Percentiles rank a stretch among this genome's conserved stretches.
Evolutionary conservation across 2,329 filamentous ascomycete genomes (phyloP).

Genomic region (Trichoderma atroviride): DNA sequence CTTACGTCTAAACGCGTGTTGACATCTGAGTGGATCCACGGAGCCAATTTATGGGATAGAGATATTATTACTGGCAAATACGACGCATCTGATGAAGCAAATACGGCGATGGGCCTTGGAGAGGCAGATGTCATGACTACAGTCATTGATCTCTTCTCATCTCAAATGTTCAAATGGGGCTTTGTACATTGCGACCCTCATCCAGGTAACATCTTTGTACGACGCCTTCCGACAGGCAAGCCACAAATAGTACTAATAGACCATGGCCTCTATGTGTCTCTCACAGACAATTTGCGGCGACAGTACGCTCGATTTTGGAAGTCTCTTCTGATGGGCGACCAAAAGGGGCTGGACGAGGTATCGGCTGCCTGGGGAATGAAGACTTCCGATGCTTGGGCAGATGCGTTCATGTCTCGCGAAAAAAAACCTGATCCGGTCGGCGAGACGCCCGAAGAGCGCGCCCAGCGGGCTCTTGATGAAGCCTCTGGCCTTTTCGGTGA

Average conservation of each 20-base stretch:
- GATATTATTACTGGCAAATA: slow-evolving; percentile 18
- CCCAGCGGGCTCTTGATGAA: neutral
- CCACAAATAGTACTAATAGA: slow-evolving; percentile 24
- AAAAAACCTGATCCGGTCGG: slow-evolving; percentile 7
- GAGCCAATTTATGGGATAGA: slow-evolving; percentile 24
- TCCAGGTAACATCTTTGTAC: slow-evolving; percentile 25
- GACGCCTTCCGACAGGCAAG: slow-evolving; percentile 10
- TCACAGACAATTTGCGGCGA: slow-evolving; percentile 3
- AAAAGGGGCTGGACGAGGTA: slow-evolving; percentile 18
- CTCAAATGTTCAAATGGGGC: slow-evolving; percentile 27
- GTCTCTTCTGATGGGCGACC: slow-evolving; percentile 7
- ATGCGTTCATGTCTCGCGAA: slow-evolving; percentile 21
- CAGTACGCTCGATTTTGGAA: slow-evolving; percentile 25
- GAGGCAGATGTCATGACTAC: slow-evolving; percentile 20
- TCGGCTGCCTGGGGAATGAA: slow-evolving; percentile 21
- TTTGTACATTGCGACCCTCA: slow-evolving; percentile 25
- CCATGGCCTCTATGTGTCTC: slow-evolving; percentile 18
- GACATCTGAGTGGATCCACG: slow-evolving; percentile 24
- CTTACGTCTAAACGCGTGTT: slow-evolving; percentile 8
- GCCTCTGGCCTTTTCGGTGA: slow-evolving; percentile 13
- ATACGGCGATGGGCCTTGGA: slow-evolving; percentile 8
- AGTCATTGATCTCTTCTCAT: slow-evolving; percentile 21
- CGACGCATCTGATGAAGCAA: neutral
- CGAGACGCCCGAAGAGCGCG: slow-evolving; percentile 19
- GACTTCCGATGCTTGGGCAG: slow-evolving; percentile 18